Evolutionary conservation across 2,329 filamentous ascomycete species (phyloP), one percentile per base, ranked within the genome.

Genomic region (Aspergillus puulaauensis): DNA sequence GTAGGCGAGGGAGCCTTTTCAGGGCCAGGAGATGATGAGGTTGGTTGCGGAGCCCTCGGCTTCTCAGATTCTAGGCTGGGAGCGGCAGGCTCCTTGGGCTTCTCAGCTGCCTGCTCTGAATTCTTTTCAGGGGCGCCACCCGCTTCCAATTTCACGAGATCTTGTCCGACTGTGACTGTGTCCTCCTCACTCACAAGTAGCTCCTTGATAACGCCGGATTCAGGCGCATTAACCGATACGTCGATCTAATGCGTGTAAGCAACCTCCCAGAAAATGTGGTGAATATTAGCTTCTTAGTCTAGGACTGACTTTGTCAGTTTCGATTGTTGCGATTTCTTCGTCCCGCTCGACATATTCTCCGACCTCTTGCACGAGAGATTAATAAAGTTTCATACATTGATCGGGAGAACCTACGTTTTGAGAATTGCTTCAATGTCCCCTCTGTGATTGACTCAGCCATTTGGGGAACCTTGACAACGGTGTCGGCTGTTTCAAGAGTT

Each of bases 401-500:
- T n/a, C 21, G 12, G 23, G 17, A 50, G 19, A 15, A 63, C 80
- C 66, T 75, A 85, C 83, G 82, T 80, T 98, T 98, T 70, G 86
- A 89, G 82, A 93, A 98, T 73, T 96, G 92, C 80, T 96, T 97
- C 71, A 99, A 77, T 21, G 95, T 99, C 61, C 95, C 95, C 78
- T 99, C 95, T 45, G 91, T 96, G 75, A 99, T 98, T 50, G 95
- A 98, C 78, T 99, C 95, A 63, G 95, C 95, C 95, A 99, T 98
- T 74, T 95, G 86, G 35, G 95, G 95, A 66, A 98, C 95, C 80
- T 98, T 93, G 76, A 99, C 87, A 63, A 93, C 79, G 66, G 86
- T 88, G 72, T 96, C 91, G 74, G 93, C 93, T 79, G 54, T 15
- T 14, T 52, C 52, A 8, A 55, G 43, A 47, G 52, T 66, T 53